Percentiles rank a stretch among this genome's conserved stretches.
These are phyloP conservation scores for Alternaria solani DNA, from an alignment of 2,329 filamentous ascomycete genomes.

Conservation along the genomic window DNA sequence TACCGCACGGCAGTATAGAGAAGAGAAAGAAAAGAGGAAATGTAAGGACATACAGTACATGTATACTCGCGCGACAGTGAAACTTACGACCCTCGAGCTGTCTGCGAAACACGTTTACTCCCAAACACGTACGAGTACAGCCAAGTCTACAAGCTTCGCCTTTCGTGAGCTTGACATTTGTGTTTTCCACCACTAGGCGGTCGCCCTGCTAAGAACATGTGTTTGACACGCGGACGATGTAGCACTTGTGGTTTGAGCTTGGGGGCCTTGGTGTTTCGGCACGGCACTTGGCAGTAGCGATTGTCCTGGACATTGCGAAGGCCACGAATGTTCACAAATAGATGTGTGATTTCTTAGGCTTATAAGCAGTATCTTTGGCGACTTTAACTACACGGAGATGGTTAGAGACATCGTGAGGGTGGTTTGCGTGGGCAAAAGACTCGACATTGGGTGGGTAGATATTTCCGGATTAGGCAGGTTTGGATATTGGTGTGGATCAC, in stretches of 20 bases:
- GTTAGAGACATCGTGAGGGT: background rate
- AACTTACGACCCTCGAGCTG: background rate
- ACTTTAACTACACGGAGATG: background rate
- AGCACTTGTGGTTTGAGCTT: slow-evolving; percentile 36
- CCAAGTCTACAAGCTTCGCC: slow-evolving; percentile 31
- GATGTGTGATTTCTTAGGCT: too few relatives aligned
- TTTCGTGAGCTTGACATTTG: slow-evolving; percentile 26
- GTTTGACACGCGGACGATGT: slow-evolving; percentile 41
- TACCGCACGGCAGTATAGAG: slow-evolving; percentile 17
- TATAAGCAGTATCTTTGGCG: too few relatives aligned
- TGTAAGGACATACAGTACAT: background rate
- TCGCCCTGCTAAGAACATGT: background rate
- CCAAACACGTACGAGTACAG: slow-evolving; percentile 18
- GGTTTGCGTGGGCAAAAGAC: accelerated
- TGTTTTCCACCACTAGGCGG: slow-evolving; percentile 3
- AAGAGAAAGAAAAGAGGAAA: slow-evolving; percentile 7
- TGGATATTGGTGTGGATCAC: background rate
- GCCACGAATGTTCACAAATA: background rate
- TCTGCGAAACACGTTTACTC: slow-evolving; percentile 1
- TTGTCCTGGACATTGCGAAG: background rate
- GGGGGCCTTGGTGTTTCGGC: slow-evolving; percentile 36
- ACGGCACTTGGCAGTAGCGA: slow-evolving; percentile 24
- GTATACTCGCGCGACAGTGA: background rate
- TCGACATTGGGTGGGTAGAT: too few relatives aligned
- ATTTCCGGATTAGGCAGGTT: background rate